Conservation (phyloP, 805 yeast genomes). For the Sugiyamaella valdiviana region DNA sequence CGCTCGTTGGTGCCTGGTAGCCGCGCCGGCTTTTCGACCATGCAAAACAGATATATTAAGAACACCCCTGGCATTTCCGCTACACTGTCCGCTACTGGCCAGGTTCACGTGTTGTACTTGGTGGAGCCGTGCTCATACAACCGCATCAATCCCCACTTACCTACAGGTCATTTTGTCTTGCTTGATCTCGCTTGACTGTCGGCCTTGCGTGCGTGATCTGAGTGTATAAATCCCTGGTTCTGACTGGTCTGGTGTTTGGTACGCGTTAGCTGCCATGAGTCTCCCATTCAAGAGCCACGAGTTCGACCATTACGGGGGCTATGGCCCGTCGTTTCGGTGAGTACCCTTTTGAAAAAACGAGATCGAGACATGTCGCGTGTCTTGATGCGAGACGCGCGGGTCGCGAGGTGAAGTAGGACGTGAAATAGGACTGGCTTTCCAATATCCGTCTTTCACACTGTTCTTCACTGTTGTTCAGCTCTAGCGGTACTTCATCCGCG, state of each 20-base stretch:
- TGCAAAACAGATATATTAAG: background rate
- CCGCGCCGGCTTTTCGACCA: background rate
- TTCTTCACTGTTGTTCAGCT: too few relatives aligned
- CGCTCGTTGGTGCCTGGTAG: background rate
- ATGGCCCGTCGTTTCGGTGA: background rate
- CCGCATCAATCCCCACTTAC: background rate
- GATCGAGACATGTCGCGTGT: too few relatives aligned
- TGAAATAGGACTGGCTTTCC: too few relatives aligned
- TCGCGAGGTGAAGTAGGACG: too few relatives aligned
- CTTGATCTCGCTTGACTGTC: background rate
- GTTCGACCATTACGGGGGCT: constrained; percentile 20
- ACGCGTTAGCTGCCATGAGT: constrained; percentile 15
- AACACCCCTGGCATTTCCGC: background rate
- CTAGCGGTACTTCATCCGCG: too few relatives aligned
- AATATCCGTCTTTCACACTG: too few relatives aligned
- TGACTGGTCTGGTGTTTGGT: background rate
- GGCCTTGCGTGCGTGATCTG: background rate
- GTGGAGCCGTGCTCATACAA: background rate
- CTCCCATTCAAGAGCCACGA: constrained; percentile 22
- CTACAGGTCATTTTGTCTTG: background rate
- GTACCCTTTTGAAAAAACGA: constrained; percentile 5
- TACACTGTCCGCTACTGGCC: background rate
- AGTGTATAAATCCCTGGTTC: background rate
- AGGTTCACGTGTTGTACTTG: background rate
- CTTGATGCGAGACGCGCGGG: too few relatives aligned